Percentiles rank a stretch among this genome's conserved stretches.
Evolutionary conservation across 805 yeast genomes (phyloP).

Genomic region (Isabelozyma heimii): DNA sequence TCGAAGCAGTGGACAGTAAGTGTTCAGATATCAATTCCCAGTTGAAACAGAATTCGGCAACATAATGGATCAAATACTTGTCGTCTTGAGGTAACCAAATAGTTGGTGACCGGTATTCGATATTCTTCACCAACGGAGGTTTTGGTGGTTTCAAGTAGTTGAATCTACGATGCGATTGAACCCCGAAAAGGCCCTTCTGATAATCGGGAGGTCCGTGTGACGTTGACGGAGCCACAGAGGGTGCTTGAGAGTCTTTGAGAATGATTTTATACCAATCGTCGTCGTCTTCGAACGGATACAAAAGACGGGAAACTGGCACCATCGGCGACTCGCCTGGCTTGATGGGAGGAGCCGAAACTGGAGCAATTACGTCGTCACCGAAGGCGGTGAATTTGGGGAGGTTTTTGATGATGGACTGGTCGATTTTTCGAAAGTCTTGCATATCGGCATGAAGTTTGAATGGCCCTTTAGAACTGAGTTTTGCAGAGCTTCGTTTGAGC

Average conservation of each 20-base stretch:
- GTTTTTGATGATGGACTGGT: constrained; percentile 46
- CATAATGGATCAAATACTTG: constrained; percentile 70
- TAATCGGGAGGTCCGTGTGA: constrained; percentile 32
- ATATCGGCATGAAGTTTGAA: constrained; percentile 46
- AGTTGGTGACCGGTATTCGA: constrained; percentile 85
- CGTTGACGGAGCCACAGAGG: constrained; percentile 1
- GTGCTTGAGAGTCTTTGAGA: constrained; percentile 33
- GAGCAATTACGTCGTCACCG: constrained; percentile 23
- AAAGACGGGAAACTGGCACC: constrained; percentile 63
- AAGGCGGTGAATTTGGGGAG: constrained; percentile 50
- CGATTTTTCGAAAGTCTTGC: constrained; percentile 42
- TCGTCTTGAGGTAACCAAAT: constrained; percentile 97
- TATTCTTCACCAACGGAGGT: constrained; percentile 81
- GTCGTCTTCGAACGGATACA: constrained; percentile 63
- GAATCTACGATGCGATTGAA: constrained; percentile 49
- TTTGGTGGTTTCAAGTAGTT: constrained; percentile 79
- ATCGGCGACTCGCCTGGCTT: constrained; percentile 29
- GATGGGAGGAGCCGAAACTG: constrained; percentile 16
- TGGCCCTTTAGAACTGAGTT: constrained; percentile 18
- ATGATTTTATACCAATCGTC: constrained; percentile 60
- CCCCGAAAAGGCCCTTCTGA: constrained; percentile 61
- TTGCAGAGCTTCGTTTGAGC: constrained; percentile 3
- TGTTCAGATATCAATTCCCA: constrained; percentile 91
- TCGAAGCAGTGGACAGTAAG: constrained; percentile 62
- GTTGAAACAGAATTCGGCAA: constrained; percentile 83